phyloP scores from a whole-genome alignment of 805 yeast genomes.

The Limtongozyma cylindracea region DNA sequence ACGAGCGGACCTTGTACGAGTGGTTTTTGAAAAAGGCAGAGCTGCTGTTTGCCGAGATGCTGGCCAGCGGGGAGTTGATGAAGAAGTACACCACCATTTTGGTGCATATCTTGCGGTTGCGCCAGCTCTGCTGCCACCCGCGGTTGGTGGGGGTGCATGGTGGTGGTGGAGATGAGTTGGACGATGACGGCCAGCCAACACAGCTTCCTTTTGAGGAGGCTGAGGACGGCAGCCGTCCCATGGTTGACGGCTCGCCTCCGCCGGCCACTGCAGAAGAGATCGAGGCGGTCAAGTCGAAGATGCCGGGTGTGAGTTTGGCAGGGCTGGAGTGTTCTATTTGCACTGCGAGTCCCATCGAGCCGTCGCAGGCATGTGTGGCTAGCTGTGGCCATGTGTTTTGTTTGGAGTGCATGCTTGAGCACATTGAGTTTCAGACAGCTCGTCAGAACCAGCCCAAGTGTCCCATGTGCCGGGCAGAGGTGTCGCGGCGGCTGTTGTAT shows the following conservation, averaged over 20 bases:
- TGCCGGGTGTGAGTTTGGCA: no score
- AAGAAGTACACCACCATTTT: constrained; percentile 56
- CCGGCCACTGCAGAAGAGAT: constrained; percentile 7
- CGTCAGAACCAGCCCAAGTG: constrained; percentile 26
- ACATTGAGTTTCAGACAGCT: constrained; percentile 38
- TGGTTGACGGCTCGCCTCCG: constrained; percentile 3
- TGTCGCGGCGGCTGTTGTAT: constrained; percentile 23
- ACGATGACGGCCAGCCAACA: constrained; percentile 3
- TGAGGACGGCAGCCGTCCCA: no score
- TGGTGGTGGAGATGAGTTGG: constrained; percentile 30
- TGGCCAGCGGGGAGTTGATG: constrained; percentile 40
- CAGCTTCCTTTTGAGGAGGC: no score
- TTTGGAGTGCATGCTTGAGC: constrained; percentile 43
- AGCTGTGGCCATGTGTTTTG: constrained; percentile 73
- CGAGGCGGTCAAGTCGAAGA: no score
- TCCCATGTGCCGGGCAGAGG: constrained; percentile 45
- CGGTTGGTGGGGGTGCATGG: constrained; percentile 31
- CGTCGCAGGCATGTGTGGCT: constrained; percentile 29
- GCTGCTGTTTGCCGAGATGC: constrained; percentile 27
- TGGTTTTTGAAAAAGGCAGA: constrained; percentile 48
- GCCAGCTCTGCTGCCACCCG: constrained; percentile 79
- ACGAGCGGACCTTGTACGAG: constrained; percentile 40
- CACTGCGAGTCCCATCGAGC: constrained; percentile 34
- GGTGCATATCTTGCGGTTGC: constrained; percentile 56
- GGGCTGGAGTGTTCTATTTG: constrained; percentile 80